Evolutionary conservation across 495 filamentous ascomycete species (phyloP).

Genomic region (Bryoglossum gracile): DNA sequence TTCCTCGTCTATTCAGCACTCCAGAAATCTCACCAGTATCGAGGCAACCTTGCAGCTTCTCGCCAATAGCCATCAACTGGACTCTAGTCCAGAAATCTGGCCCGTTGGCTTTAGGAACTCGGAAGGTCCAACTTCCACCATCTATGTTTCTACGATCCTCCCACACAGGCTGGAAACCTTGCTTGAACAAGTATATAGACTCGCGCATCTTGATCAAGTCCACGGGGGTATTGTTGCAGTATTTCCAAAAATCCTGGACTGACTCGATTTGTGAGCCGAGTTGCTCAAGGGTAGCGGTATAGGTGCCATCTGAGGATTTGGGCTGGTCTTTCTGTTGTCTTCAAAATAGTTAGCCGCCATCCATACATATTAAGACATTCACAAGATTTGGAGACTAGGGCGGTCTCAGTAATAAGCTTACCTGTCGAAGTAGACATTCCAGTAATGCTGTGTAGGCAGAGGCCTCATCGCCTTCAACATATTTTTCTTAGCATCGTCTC

Average conservation of each 20-base stretch:
- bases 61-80: conserved; percentile 75
- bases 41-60: conserved; percentile 69
- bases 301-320: conserved; percentile 36
- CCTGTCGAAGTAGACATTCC: conserved; percentile 54
- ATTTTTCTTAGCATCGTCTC: conserved; percentile 53
- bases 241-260: conserved; percentile 78
- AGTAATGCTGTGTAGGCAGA: conserved; percentile 53
- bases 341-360: not conserved
- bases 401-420: conserved; percentile 16
- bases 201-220: conserved; percentile 70
- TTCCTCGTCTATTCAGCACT: not conserved
- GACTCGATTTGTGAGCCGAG: conserved; percentile 62
- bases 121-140: conserved; percentile 83
- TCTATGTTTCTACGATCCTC: conserved; percentile 77
- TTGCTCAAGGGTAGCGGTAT: conserved; percentile 59
- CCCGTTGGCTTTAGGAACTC: conserved; percentile 65
- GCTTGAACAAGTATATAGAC: conserved; percentile 82
- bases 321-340: conserved; percentile 38
- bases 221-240: conserved; percentile 83
- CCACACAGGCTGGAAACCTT: conserved; percentile 80
- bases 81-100: conserved; percentile 75
- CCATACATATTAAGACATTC: conserved; percentile 3
- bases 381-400: not conserved
- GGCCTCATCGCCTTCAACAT: conserved; percentile 52
- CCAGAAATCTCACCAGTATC: conserved; percentile 50